Evolutionary conservation across 73 alveolate species (phyloP).

Genomic region (Paramecium biaurelia): DNA sequence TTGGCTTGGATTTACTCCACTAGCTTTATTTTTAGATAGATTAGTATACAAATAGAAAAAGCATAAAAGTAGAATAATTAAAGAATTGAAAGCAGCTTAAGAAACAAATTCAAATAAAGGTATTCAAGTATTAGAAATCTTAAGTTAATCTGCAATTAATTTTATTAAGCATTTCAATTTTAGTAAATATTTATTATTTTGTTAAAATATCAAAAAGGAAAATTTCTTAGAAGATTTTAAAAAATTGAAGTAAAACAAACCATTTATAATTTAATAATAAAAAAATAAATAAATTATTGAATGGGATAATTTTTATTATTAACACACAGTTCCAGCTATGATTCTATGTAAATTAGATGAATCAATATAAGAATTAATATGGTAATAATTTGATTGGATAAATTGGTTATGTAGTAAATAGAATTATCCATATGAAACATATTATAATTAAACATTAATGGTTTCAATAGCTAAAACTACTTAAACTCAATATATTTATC

Average conservation of each 20-base stretch:
- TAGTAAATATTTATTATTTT: background rate
- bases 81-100: slow-evolving; percentile 28
- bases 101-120: background rate
- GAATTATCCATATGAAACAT: slow-evolving; percentile 27
- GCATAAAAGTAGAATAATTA: slow-evolving; percentile 41
- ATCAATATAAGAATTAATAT: background rate
- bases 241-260: background rate
- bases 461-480: background rate
- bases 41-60: slow-evolving; percentile 1
- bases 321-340: slow-evolving; percentile 35
- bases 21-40: slow-evolving; percentile 41
- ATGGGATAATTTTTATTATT: slow-evolving; percentile 14
- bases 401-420: slow-evolving; percentile 21
- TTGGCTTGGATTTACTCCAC: slow-evolving; percentile 13
- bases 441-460: background rate
- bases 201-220: background rate
- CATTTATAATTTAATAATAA: background rate
- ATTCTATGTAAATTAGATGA: slow-evolving; percentile 42
- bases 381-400: slow-evolving; percentile 35
- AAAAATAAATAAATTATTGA: background rate
- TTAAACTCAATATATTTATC: background rate
- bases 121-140: background rate
- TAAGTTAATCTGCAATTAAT: background rate
- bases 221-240: background rate
- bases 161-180: background rate